phyloP scores from a whole-genome alignment of 192 early-diverging fungal genomes.

The Cladochytrium replicatum region DNA sequence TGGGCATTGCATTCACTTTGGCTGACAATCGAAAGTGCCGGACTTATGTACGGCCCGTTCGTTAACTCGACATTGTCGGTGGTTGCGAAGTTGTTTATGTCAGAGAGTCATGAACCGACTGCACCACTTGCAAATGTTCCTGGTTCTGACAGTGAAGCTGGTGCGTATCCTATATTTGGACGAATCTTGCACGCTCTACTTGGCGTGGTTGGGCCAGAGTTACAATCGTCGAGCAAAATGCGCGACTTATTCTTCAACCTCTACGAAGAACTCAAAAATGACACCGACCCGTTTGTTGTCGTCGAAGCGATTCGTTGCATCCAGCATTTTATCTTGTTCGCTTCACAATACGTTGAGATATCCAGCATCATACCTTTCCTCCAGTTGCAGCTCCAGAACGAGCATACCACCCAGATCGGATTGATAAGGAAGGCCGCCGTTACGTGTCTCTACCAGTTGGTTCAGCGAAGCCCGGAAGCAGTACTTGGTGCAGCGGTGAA shows the following conservation, averaged over 20 bases:
- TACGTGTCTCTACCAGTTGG: conserved; percentile 78
- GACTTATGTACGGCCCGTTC: conserved; percentile 83
- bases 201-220: conserved; percentile 85
- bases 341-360: conserved; percentile 62
- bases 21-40: conserved; percentile 76
- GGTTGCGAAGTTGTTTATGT: conserved; percentile 78
- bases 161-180: conserved; percentile 59
- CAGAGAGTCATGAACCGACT: conserved; percentile 70
- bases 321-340: conserved; percentile 85
- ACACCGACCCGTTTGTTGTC: conserved; percentile 63
- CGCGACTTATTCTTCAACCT: conserved; percentile 73
- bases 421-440: conserved; percentile 64
- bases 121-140: conserved; percentile 20
- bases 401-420: conserved; percentile 28
- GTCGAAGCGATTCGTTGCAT: conserved; percentile 78
- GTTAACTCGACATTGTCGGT: conserved; percentile 79
- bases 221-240: conserved; percentile 58
- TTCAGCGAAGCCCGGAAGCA: conserved; percentile 59
- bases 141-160: conserved; percentile 48
- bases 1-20: conserved; percentile 86
- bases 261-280: conserved; percentile 68
- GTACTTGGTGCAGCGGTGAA: conserved; percentile 56
- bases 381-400: conserved; percentile 51
- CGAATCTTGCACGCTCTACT: conserved; percentile 81
- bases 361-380: conserved; percentile 60